A percentile compares a stretch with the other conserved stretches of the same genome.
These are phyloP conservation scores for Ganoderma resinaceum DNA, from an alignment of 1,284 basidiomycete genomes.

Conservation along the genomic window DNA sequence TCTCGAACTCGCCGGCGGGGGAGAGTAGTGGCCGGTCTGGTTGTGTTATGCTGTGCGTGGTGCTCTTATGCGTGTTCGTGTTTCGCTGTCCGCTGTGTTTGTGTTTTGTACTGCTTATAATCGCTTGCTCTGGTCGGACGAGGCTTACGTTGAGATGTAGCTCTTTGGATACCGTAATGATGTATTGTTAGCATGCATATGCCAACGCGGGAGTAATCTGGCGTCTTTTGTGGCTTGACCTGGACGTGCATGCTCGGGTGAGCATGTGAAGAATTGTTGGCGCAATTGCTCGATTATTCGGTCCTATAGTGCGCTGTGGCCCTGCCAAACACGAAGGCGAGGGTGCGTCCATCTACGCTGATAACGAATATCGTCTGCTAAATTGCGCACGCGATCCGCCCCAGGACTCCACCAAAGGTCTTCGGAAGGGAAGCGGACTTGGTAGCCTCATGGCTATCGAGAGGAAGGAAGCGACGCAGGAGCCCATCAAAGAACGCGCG, in stretches of 20 bases:
- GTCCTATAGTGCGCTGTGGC: constrained; percentile 5
- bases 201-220: constrained; percentile 17
- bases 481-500: constrained; percentile 16
- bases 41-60: constrained; percentile 14
- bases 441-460: constrained; percentile 23
- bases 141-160: constrained; percentile 30
- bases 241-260: constrained; percentile 14
- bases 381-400: constrained; percentile 2
- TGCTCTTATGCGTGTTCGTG: constrained; percentile 29
- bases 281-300: neutral
- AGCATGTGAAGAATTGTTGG: constrained; percentile 15
- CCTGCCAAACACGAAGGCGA: constrained; percentile 9
- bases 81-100: constrained; percentile 32
- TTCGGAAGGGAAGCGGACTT: constrained; percentile 11
- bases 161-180: constrained; percentile 25
- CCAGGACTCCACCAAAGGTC: neutral
- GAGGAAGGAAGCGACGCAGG: neutral
- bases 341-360: constrained; percentile 14
- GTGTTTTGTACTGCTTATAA: constrained; percentile 34
- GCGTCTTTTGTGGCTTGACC: constrained; percentile 16
- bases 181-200: constrained; percentile 26
- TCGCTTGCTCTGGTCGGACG: constrained; percentile 22
- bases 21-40: constrained; percentile 30
- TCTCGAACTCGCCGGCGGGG: constrained; percentile 78
- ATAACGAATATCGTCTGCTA: neutral